Percentiles rank a stretch among this genome's conserved stretches.
These are phyloP conservation scores for Pachysandra terminalis DNA, from an alignment of 164 flowering plant species.

Conservation along the genomic window DNA sequence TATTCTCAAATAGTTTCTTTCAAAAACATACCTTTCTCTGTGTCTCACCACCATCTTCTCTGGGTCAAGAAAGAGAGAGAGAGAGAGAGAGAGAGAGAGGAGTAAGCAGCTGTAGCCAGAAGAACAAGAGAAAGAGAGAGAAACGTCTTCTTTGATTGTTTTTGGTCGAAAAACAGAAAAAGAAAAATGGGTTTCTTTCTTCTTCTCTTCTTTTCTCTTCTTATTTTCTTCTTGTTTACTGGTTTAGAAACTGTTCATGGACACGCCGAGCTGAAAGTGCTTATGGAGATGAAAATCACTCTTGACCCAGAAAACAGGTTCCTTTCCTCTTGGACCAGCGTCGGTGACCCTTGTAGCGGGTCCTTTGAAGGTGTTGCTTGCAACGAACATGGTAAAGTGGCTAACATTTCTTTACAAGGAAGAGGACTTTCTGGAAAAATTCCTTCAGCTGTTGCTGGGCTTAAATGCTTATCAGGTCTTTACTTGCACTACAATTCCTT, in stretches of 20 bases:
- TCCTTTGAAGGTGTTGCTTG: conserved; percentile 47
- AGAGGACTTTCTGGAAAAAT: conserved; percentile 45
- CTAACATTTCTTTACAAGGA: conserved; percentile 52
- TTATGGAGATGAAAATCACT: conserved; percentile 38
- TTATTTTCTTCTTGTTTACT: conserved; percentile 21
- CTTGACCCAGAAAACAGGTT: conserved; percentile 37
- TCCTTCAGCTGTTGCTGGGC: conserved; percentile 40
- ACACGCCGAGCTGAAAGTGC: conserved; percentile 31
- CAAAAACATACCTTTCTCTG: too few species aligned
- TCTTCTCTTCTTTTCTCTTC: conserved; percentile 12
- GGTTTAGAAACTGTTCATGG: conserved; percentile 20
- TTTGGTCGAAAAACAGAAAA: not conserved
- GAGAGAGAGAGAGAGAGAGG: not conserved
- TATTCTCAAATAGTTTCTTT: too few species aligned
- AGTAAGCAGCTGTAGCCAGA: not conserved
- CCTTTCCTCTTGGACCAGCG: conserved; percentile 39
- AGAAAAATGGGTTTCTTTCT: conserved; percentile 18
- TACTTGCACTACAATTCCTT: conserved; percentile 54
- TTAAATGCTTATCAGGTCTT: conserved; percentile 45
- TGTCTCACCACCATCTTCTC: too few species aligned
- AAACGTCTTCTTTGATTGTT: not conserved
- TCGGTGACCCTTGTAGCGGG: conserved; percentile 38
- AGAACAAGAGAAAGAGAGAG: not conserved
- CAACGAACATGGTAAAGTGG: conserved; percentile 39
- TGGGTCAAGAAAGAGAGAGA: too few species aligned